Base-by-base conservation (phyloP, 2,329 filamentous ascomycete genomes). In the Pseudocercospora ulei region DNA sequence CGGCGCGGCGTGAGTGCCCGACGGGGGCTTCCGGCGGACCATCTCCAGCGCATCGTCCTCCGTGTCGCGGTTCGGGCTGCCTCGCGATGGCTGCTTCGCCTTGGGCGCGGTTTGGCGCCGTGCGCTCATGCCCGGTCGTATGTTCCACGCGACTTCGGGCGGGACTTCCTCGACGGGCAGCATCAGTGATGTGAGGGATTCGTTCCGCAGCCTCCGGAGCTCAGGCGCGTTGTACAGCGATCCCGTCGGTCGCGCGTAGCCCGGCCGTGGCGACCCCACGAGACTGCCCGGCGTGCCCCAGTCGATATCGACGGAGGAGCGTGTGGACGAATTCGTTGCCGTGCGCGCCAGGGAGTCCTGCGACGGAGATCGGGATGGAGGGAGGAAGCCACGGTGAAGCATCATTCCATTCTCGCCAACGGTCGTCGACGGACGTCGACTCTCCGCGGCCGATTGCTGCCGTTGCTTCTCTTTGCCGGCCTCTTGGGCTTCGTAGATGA, bases 331-430 rank as follows among this genome's bases (percentile, higher is more conserved):
- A 13, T 35, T 33, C 19, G 41, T 40, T 23, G 25, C 13, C 16
- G 35, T 39, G 12, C 39, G 24, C 7, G 39, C 39, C 14, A 45
- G 30, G 8, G 47, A 46, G 16, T 37, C 26, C 26, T 41, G 43
- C 3, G 46, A 47, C 5, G 46, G 47, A 5, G 46, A 44, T 11
- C 30, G 20, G 30, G 39, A 47, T 11, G 44, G 42, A 12, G 47
- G 28, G 11, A 45, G 26, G 20, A 52, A 54, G 18, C 51, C 51
- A 43, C 38, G 37, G 20, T 38, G 44, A 34, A 54, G 38, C 11
- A 49, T 36, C 39, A 43, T 48, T 25, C 49, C 51, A 20, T 38
- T 41, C 7, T 41, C 36, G 36, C 44, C 37, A 12, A 54, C 31
- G 4, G 44, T 46, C 4, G 41, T 49, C 1, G 49, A 52, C 11